A percentile compares a stretch with the other conserved stretches of the same genome.
Evolutionary conservation across 2,329 filamentous ascomycete genomes (phyloP).

Genomic region (Claviceps maximensis): DNA sequence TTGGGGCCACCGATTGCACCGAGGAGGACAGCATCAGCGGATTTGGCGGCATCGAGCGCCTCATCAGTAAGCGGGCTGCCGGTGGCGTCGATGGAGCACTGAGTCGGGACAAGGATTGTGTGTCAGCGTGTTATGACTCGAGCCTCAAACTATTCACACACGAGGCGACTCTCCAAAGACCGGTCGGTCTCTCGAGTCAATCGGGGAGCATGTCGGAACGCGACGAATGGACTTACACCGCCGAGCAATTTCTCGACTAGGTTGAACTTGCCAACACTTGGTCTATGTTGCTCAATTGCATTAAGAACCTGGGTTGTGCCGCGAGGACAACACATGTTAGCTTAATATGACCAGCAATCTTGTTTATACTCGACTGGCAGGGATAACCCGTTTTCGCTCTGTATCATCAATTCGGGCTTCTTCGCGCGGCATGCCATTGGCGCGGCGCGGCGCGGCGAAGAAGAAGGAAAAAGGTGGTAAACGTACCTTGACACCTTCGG

Average conservation of each 20-base stretch:
- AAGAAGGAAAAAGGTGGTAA: not conserved
- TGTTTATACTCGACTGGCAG: not conserved
- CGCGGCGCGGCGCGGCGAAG: not conserved
- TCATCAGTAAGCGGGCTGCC: conserved; percentile 70
- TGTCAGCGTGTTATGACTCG: not conserved
- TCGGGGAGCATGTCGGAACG: conserved; percentile 2
- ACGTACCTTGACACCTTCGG: conserved; percentile 68
- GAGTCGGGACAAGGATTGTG: not conserved
- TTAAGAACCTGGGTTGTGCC: conserved; percentile 52
- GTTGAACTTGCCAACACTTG: conserved; percentile 63
- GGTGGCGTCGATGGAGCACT: conserved; percentile 81
- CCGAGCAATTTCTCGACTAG: conserved; percentile 80
- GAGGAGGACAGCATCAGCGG: conserved; percentile 78
- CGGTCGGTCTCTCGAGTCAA: not conserved
- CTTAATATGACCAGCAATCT: not conserved
- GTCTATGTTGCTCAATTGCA: conserved; percentile 56
- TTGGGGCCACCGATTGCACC: conserved; percentile 91
- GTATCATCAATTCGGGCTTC: not conserved
- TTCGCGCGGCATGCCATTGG: not conserved
- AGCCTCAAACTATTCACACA: not conserved
- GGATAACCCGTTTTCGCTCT: not conserved
- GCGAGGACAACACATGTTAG: not conserved
- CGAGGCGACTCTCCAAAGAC: not conserved
- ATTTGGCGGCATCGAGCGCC: conserved; percentile 70
- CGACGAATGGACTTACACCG: conserved; percentile 48